Percentiles rank a stretch among this genome's conserved stretches.
These are phyloP conservation scores for Boletus hoseneyae DNA, from an alignment of 1,284 basidiomycete genomes.

Conservation along the genomic window DNA sequence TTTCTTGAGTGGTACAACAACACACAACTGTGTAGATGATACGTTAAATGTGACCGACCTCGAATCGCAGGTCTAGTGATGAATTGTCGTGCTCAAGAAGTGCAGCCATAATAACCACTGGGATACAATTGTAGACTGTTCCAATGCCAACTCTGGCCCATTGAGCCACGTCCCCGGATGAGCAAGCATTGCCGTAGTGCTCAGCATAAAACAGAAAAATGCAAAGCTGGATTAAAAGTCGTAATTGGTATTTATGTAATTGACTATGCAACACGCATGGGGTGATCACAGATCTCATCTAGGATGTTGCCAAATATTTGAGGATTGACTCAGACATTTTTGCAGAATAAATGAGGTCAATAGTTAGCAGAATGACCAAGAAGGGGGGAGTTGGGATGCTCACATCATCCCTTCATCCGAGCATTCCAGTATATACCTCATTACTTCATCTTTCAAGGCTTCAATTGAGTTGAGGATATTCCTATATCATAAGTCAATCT, in stretches of 20 bases:
- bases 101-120: too few relatives aligned
- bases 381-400: background rate
- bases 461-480: background rate
- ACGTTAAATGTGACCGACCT: too few relatives aligned
- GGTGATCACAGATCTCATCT: background rate
- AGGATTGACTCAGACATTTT: background rate
- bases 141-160: constrained; percentile 3
- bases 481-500: background rate
- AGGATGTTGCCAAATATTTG: background rate
- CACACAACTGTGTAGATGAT: too few relatives aligned
- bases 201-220: background rate
- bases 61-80: too few relatives aligned
- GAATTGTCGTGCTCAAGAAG: too few relatives aligned
- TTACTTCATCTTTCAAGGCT: background rate
- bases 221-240: background rate
- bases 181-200: background rate
- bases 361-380: background rate
- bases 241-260: background rate
- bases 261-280: background rate
- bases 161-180: background rate
- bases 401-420: background rate
- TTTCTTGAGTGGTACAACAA: too few relatives aligned
- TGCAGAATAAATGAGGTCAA: background rate
- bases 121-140: constrained; percentile 3
- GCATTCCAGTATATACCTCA: background rate